Evolutionary conservation across 1,139 yeast genomes (phyloP), one percentile per base, ranked within the genome.

Genomic region (Taphrina communis): DNA sequence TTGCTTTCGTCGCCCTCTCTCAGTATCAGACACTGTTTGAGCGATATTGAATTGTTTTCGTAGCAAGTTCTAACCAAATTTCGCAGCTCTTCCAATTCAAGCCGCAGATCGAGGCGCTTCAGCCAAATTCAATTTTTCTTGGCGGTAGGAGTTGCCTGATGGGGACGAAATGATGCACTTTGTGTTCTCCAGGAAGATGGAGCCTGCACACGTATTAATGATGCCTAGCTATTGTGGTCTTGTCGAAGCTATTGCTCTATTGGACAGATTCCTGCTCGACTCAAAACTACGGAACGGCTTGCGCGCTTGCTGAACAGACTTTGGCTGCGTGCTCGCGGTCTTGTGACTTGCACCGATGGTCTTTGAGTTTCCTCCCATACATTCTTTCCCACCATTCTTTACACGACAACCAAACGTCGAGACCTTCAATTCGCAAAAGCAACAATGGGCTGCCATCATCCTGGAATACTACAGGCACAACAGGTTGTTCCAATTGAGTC

Each of bases 341-440:
- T 25, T 25, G 42, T 6, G 42, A 6, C 14, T 6, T 39, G 3
- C 14, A 11, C 42, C 14, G 42, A 35, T 38, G 58, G 17, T 6
- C 58, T 53, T 53, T 17, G 67, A 44, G 48, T 36, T 63, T 21
- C 67, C 67, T 2, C 50, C 86, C 65, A 89, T 93, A 53, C 90
- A 91, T 78, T 82, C 88, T 55, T 94, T 91, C 78, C 97, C 97
- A 7, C 99, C 99, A 0, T 85, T 94, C 74, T 94, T 88, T 79
- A 94, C 98, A 6, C 83, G 86, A 71, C 99, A 94, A 78, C 92
- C 95, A 48, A 94, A 94, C 75, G 84, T 86, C 58, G 86, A 90
- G 21, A 88, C 96, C 1, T 84, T 89, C 80, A 83, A 84, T 50
- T 87, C 91, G 31, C 99, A 94, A 75, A 77, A 84, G 36, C 77